A percentile compares a stretch with the other conserved stretches of the same genome.
These are phyloP conservation scores for Aspergillus arachidicola DNA, from an alignment of 2,329 filamentous ascomycete species.

Conservation along the genomic window DNA sequence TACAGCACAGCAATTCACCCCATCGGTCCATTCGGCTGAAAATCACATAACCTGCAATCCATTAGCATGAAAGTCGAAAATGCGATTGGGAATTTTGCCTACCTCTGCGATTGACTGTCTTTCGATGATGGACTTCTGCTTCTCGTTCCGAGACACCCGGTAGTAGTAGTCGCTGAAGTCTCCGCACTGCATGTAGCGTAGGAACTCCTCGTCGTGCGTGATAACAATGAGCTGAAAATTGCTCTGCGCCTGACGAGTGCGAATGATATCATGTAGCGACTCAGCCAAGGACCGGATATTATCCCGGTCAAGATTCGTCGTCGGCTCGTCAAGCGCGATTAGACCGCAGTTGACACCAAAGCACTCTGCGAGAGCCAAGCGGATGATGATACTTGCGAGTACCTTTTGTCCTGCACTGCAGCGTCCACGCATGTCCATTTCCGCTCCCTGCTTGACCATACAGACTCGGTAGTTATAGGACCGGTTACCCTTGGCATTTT, in stretches of 20 bases:
- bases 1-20: not conserved
- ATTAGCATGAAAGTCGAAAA: not conserved
- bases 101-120: slow-evolving; percentile 59
- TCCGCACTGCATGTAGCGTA: slow-evolving; percentile 88
- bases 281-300: slow-evolving; percentile 90
- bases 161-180: slow-evolving; percentile 95
- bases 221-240: slow-evolving; percentile 99
- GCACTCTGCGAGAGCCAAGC: slow-evolving; percentile 90
- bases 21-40: not conserved
- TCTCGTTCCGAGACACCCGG: slow-evolving; percentile 77
- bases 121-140: slow-evolving; percentile 85
- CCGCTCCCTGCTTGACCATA: slow-evolving; percentile 95
- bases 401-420: slow-evolving; percentile 98
- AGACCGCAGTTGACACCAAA: slow-evolving; percentile 95
- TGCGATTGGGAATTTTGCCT: slow-evolving; percentile 14
- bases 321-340: slow-evolving; percentile 95
- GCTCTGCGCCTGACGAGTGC: slow-evolving; percentile 75
- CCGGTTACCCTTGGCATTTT: slow-evolving; percentile 72
- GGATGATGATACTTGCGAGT: slow-evolving; percentile 94
- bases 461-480: slow-evolving; percentile 96
- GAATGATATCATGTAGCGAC: slow-evolving; percentile 85
- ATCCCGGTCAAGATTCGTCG: slow-evolving; percentile 92
- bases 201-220: slow-evolving; percentile 96
- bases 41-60: not conserved
- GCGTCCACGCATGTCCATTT: slow-evolving; percentile 99